Percentiles rank a stretch among this genome's conserved stretches.
phyloP scores from a whole-genome alignment of 805 yeast species.

The Metschnikowia kofuensis region DNA sequence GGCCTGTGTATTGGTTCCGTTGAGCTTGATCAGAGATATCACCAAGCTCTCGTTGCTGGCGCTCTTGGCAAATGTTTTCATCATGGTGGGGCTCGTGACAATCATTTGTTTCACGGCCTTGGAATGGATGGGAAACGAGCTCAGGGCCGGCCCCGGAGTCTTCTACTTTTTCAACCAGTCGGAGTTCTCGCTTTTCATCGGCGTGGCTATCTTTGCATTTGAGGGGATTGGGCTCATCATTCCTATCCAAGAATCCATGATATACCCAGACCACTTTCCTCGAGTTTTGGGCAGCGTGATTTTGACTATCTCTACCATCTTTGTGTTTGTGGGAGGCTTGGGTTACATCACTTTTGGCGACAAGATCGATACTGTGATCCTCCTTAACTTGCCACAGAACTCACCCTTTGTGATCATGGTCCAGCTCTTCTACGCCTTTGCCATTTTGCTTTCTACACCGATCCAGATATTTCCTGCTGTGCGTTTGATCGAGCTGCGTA shows the following conservation, averaged over 20 bases:
- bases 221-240: conserved; percentile 83
- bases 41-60: conserved; percentile 73
- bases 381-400: conserved; percentile 68
- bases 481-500: conserved; percentile 61
- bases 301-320: conserved; percentile 56
- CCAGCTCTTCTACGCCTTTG: conserved; percentile 70
- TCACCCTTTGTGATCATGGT: conserved; percentile 59
- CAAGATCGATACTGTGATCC: conserved; percentile 61
- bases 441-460: conserved; percentile 78
- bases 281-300: conserved; percentile 60
- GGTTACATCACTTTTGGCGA: conserved; percentile 73
- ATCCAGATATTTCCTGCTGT: conserved; percentile 78
- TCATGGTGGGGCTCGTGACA: conserved; percentile 61
- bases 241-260: conserved; percentile 82
- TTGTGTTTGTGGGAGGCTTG: conserved; percentile 60
- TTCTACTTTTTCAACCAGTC: conserved; percentile 49
- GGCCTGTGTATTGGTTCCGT: conserved; percentile 57
- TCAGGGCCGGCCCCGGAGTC: conserved; percentile 46
- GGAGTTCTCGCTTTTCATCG: conserved; percentile 70
- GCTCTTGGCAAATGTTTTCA: conserved; percentile 66
- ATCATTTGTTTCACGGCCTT: conserved; percentile 53
- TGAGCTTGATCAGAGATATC: conserved; percentile 71
- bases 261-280: conserved; percentile 70
- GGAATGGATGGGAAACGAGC: conserved; percentile 44
- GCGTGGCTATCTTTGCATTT: conserved; percentile 84